Evolutionary conservation across 1,139 yeast genomes (phyloP), one percentile per base, ranked within the genome.

Genomic region (Spencermartinsiella ligniputridi): DNA sequence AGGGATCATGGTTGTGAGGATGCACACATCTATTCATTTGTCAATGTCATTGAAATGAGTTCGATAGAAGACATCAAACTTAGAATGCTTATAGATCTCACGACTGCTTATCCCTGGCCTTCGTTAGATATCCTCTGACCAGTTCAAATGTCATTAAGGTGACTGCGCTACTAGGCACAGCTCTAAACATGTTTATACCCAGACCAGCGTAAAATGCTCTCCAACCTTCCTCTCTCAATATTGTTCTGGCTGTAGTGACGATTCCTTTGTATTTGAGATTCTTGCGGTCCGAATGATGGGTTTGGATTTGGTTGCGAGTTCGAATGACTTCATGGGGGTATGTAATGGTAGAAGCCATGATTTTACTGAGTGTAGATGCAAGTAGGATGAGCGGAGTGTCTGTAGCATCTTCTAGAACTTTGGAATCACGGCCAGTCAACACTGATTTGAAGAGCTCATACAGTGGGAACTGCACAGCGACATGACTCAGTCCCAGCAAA

Each of bases 381-480:
- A 76, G 56, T 3, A 88, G 73, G 39, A 88, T 70, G 49, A 79
- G 75, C 13, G 67, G 50, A 48, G 72, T 64, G 36, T 24, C 39
- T 11, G 25, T 8, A 13, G 30, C 16, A 5, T 20, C 30, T 24
- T 15, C 18, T 5, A 15, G 18, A 6, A 30, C 38, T 4, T 32
- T 37, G 15, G 37, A 41, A 8, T 21, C 15, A 5, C 36, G n/a
- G 12, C 12, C n/a, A 11, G 42, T 24, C 13, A 40, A 21, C 3
- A 34, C 5, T 5, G 39, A 17, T 61, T 92, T 92, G 52, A 92
- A 69, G 54, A 78, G 73, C 60, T 92, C 98, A 62, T 92, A 92
- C n/a, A 89, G 80, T 17, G 98, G 98, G 72, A 92, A 92, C 67
- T 92, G 98, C 43, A 92, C 85, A 0, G 97, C 98, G 34, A 92